Evolutionary conservation across 495 filamentous ascomycete species (phyloP).

Genomic region (Pseudoneurospora amorphoporcata): DNA sequence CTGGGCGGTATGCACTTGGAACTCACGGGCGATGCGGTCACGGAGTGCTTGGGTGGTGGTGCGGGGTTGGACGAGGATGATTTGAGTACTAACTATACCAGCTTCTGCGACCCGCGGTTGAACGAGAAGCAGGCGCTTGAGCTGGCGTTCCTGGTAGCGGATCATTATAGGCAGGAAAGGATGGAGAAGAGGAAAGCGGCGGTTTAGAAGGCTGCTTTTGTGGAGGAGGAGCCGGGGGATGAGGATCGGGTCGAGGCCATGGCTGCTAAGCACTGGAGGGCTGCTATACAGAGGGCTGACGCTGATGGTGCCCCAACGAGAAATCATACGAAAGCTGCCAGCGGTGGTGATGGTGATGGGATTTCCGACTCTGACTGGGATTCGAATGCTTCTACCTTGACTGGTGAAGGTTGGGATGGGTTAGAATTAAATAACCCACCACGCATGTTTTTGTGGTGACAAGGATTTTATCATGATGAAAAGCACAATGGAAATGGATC

Average conservation of each 20-base stretch:
- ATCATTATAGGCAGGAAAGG: constrained; percentile 49
- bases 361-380: background rate
- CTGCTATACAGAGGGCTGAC: too few species aligned
- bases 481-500: background rate
- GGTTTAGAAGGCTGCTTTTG: background rate
- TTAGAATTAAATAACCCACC: background rate
- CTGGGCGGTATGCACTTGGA: constrained; percentile 93
- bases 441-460: background rate
- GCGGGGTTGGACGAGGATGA: constrained; percentile 81
- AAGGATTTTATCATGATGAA: background rate
- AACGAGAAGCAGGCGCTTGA: constrained; percentile 98
- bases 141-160: constrained; percentile 86
- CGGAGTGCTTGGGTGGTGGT: constrained; percentile 89
- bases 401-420: background rate
- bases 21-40: constrained; percentile 89
- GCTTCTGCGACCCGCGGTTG: constrained; percentile 86
- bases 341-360: background rate
- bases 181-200: background rate
- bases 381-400: background rate
- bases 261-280: too few species aligned
- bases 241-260: background rate
- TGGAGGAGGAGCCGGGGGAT: background rate
- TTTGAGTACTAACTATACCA: constrained; percentile 77
- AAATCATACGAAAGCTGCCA: background rate
- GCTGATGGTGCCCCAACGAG: too few species aligned